Percentiles rank a stretch among this genome's conserved stretches.
Evolutionary conservation across 192 early-diverging fungal genomes (phyloP).

Genomic region (Diversispora epigaea): DNA sequence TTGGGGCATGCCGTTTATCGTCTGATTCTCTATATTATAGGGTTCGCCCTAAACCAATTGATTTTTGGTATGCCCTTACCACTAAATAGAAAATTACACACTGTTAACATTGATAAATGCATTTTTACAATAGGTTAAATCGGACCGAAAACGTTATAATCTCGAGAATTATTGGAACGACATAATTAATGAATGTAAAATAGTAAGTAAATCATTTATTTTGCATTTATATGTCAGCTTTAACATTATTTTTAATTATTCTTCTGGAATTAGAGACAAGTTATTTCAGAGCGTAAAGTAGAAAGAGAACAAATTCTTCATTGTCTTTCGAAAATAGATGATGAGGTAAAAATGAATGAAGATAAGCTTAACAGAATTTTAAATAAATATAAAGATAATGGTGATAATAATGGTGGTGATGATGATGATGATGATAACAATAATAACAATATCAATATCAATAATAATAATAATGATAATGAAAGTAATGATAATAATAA

Average conservation of each 20-base stretch:
- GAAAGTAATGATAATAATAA: neutral
- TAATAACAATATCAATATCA: neutral
- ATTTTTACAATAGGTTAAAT: too few species aligned
- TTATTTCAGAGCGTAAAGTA: neutral
- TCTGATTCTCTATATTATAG: too few species aligned
- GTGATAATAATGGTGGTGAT: neutral
- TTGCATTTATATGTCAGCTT: slow-evolving; percentile 8
- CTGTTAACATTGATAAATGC: too few species aligned
- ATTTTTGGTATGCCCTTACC: too few species aligned
- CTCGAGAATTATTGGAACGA: too few species aligned
- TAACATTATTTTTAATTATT: too few species aligned
- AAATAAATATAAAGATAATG: too few species aligned
- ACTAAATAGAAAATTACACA: too few species aligned
- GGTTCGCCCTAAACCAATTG: too few species aligned
- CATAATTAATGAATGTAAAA: too few species aligned
- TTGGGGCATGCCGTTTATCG: too few species aligned
- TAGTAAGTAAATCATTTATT: slow-evolving; percentile 9
- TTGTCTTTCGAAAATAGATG: neutral
- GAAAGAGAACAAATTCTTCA: neutral
- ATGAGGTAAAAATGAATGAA: slow-evolving; percentile 3
- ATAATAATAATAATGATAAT: neutral
- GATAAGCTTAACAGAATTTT: neutral
- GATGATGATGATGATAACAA: neutral
- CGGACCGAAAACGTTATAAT: too few species aligned
- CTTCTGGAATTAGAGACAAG: slow-evolving; percentile 8